Evolutionary conservation across 1,139 yeast species (phyloP).

Genomic region (Petasospora rhodanensis): DNA sequence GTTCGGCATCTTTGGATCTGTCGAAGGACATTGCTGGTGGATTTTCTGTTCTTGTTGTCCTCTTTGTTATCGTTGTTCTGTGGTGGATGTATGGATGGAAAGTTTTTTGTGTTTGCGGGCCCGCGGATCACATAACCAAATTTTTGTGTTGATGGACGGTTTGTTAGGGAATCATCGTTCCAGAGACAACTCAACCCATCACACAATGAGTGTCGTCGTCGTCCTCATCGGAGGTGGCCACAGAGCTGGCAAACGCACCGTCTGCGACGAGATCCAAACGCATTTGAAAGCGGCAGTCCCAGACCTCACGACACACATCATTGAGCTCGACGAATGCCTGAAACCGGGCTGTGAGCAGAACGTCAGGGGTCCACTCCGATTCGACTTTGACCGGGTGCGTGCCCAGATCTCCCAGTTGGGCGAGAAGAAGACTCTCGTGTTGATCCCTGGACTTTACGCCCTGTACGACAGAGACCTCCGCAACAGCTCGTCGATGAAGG

Average conservation of each 20-base stretch:
- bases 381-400: conserved; percentile 34
- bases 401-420: conserved; percentile 20
- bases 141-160: too few species aligned
- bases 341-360: background rate
- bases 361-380: conserved; percentile 22
- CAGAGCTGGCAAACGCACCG: conserved; percentile 53
- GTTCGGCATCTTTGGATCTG: conserved; percentile 50
- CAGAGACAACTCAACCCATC: background rate
- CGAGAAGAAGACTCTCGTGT: conserved; percentile 32
- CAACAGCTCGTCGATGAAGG: conserved; percentile 55
- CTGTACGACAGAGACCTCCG: conserved; percentile 61
- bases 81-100: too few species aligned
- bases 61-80: background rate
- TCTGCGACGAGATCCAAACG: conserved; percentile 11
- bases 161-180: too few species aligned
- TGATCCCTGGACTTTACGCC: conserved; percentile 80
- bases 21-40: conserved; percentile 43
- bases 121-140: too few species aligned
- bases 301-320: conserved; percentile 29
- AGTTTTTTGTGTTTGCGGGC: too few species aligned
- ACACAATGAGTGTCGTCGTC: conserved; percentile 2
- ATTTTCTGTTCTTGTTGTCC: background rate
- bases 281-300: conserved; percentile 23
- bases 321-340: conserved; percentile 37
- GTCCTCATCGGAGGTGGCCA: conserved; percentile 73